Conservation (phyloP, 2,329 filamentous ascomycete genomes). For the Gaeumannomyces sp. region DNA sequence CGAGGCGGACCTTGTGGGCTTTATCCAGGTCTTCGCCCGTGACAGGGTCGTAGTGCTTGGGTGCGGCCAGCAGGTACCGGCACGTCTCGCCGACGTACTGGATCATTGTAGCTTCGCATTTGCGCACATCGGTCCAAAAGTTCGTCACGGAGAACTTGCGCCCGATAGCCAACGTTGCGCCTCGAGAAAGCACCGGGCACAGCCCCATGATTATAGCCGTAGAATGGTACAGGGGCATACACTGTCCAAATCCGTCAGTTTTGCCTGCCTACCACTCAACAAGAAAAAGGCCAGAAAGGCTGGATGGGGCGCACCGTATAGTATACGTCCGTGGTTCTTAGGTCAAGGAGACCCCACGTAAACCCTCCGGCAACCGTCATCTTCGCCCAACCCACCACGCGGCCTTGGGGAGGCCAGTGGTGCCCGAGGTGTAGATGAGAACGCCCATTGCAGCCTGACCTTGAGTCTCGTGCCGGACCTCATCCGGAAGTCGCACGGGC, state of each 20-base stretch:
- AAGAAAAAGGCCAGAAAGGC: neutral
- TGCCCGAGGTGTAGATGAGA: slow-evolving; percentile 81
- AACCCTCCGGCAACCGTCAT: slow-evolving; percentile 47
- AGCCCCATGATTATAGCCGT: slow-evolving; percentile 70
- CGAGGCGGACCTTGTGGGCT: slow-evolving; percentile 64
- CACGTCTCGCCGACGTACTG: slow-evolving; percentile 88
- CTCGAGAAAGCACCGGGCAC: slow-evolving; percentile 49
- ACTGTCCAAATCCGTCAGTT: slow-evolving; percentile 35
- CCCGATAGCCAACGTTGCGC: slow-evolving; percentile 64
- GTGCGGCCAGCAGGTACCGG: slow-evolving; percentile 69
- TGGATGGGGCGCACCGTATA: slow-evolving; percentile 51
- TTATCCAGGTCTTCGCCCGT: slow-evolving; percentile 66
- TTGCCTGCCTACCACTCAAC: neutral
- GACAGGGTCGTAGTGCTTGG: slow-evolving; percentile 52
- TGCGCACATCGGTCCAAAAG: slow-evolving; percentile 73
- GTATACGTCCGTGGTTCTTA: slow-evolving; percentile 60
- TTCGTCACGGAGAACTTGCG: slow-evolving; percentile 70
- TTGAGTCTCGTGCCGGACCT: slow-evolving; percentile 43
- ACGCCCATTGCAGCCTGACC: slow-evolving; percentile 56
- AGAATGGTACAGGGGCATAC: slow-evolving; percentile 86
- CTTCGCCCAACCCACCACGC: slow-evolving; percentile 70
- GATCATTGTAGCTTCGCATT: slow-evolving; percentile 64
- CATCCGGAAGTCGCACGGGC: slow-evolving; percentile 52
- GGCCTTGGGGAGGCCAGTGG: slow-evolving; percentile 76
- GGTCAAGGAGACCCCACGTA: slow-evolving; percentile 46